Conservation (phyloP, 1,284 basidiomycete species). For the Irpex rosettiformis region DNA sequence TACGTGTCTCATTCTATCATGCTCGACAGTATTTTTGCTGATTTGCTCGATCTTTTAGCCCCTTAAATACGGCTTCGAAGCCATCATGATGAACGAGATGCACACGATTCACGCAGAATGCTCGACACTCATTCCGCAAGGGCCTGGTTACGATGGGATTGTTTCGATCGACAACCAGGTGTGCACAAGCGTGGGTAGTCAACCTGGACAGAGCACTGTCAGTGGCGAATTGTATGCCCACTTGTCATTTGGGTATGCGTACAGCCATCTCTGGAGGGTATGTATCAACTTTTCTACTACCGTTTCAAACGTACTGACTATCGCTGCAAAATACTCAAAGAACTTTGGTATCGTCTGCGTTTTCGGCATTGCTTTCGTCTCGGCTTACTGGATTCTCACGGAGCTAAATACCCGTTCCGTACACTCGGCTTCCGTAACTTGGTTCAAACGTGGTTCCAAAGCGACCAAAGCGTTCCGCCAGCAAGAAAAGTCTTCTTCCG, state of each 20-base stretch:
- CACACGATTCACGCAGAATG: conserved; percentile 41
- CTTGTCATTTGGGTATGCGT: conserved; percentile 60
- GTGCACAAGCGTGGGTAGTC: conserved; percentile 55
- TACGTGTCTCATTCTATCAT: conserved; percentile 25
- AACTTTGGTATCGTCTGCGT: conserved; percentile 55
- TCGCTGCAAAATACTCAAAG: conserved; percentile 23
- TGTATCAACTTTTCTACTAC: conserved; percentile 16
- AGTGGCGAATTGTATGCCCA: conserved; percentile 51
- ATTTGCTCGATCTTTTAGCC: conserved; percentile 29
- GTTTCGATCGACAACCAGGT: conserved; percentile 49
- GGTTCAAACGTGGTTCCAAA: conserved; percentile 42
- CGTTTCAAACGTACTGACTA: not conserved
- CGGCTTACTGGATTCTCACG: conserved; percentile 49
- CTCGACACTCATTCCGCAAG: conserved; percentile 39
- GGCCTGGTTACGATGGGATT: conserved; percentile 47
- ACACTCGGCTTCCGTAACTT: conserved; percentile 29
- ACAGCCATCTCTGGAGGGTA: conserved; percentile 66
- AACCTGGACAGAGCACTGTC: conserved; percentile 44
- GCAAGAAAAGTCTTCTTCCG: not conserved
- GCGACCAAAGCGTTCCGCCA: conserved; percentile 1
- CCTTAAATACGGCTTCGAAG: conserved; percentile 49
- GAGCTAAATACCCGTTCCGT: conserved; percentile 39
- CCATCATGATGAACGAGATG: conserved; percentile 55
- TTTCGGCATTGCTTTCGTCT: conserved; percentile 47
- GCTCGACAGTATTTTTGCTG: not conserved